Base-by-base conservation (phyloP, 352 stramenopile species). In the Thalassiosira sp. region DNA sequence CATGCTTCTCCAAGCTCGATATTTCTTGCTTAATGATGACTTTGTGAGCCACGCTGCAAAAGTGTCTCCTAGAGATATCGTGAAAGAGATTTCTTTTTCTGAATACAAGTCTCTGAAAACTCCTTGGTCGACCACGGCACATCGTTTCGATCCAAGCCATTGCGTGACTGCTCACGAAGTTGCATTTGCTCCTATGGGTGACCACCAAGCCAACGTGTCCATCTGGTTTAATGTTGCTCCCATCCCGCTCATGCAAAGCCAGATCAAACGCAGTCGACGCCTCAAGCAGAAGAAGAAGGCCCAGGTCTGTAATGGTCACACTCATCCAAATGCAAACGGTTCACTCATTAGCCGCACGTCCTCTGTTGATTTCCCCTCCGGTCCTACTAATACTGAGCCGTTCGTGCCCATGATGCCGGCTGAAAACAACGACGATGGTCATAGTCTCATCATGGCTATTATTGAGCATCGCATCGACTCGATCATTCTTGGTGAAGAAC, bases 201-300 rank as follows among this genome's bases (percentile, higher is more conserved):
- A 82, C 11, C n/a, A 45, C 42, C 57, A n/a, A 28, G 65, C 59
- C 35, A 82, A 82, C 27, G 56, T 75, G 16, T 79, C 67, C 6
- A 72, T 82, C 57, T 82, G 74, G 74, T 79, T 82, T 63, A 56
- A 82, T 28, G 25, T 42, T 18, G 20, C 40, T 22, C 53, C 62
- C n/a, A 40, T 79, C 24, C 66, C 45, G 20, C 61, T 82, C n/a
- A 61, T 72, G 15, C 74, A 66, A 35, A 69, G 58, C 46, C 60
- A 78, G 24, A 75, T 78, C 49, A 77, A 77, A 48, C 43, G 60
- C 7, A 37, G 18, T 43, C 43, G 68, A 40, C 28, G 67, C 0
- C 45, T 78, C n/a, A 82, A 82, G 56, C 66, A 78, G 35, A 78
- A 70, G 46, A 70, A 74, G 43, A 82, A 79, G 52, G 52, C 74